These are phyloP conservation scores for Phytophthora chlamydospora DNA, from an alignment of 352 stramenopile species.

Conservation along the genomic window DNA sequence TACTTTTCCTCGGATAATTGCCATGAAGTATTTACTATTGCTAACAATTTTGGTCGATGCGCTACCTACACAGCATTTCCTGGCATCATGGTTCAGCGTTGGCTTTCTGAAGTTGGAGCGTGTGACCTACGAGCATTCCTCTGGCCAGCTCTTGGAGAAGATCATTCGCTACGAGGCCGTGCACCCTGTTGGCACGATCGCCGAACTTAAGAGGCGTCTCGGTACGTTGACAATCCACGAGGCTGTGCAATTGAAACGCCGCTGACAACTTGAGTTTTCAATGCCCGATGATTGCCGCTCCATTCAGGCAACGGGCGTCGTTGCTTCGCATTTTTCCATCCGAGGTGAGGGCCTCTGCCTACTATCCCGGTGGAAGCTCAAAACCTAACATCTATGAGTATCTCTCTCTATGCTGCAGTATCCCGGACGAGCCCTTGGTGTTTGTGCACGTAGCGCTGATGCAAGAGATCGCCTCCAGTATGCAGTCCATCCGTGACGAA, in stretches of 20 bases:
- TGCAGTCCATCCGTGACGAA: slow-evolving; percentile 90
- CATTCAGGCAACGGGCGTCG: slow-evolving; percentile 63
- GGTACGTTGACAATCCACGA: slow-evolving; percentile 36
- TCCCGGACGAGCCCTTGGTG: slow-evolving; percentile 93
- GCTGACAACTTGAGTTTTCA: background rate
- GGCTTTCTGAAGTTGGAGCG: slow-evolving; percentile 91
- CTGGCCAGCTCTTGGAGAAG: slow-evolving; percentile 93
- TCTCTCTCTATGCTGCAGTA: slow-evolving; percentile 21
- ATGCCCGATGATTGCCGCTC: background rate
- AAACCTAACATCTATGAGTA: slow-evolving; percentile 3
- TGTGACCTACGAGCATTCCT: slow-evolving; percentile 94
- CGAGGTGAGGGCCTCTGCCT: slow-evolving; percentile 48
- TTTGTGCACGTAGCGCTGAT: slow-evolving; percentile 96
- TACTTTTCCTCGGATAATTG: background rate
- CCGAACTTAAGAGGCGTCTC: slow-evolving; percentile 92
- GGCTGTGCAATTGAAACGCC: background rate
- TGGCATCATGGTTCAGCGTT: slow-evolving; percentile 93
- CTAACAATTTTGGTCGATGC: background rate
- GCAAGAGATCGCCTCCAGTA: slow-evolving; percentile 87
- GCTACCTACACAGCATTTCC: slow-evolving; percentile 64
- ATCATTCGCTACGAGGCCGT: slow-evolving; percentile 96
- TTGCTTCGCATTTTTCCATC: slow-evolving; percentile 96
- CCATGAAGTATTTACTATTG: background rate
- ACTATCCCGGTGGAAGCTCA: background rate
- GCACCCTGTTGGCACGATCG: slow-evolving; percentile 93